These are phyloP conservation scores for Leccinellum rugosiceps DNA, from an alignment of 768 basidiomycete species.

Conservation along the genomic window DNA sequence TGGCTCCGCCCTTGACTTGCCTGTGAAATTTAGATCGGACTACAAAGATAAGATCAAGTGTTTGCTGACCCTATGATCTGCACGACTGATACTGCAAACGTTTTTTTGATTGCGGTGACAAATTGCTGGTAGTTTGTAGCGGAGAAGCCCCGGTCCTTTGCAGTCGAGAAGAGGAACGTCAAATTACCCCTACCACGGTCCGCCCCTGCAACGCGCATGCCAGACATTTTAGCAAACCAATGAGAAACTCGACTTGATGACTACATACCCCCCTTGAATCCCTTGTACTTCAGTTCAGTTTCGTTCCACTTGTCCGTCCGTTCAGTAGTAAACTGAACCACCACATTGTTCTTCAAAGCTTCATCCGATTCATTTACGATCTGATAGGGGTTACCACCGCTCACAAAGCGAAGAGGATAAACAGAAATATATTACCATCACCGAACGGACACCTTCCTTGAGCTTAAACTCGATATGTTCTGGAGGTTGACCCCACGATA, in stretches of 20 bases:
- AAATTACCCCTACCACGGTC: conserved; percentile 3
- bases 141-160: conserved; percentile 15
- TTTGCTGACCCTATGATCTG: conserved; percentile 15
- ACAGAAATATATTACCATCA: conserved; percentile 12
- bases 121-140: conserved; percentile 22
- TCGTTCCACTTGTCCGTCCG: conserved; percentile 4
- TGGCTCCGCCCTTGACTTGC: background rate
- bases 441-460: conserved; percentile 10
- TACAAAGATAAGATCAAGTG: background rate
- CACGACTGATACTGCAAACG: background rate
- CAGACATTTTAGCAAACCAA: background rate
- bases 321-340: conserved; percentile 20
- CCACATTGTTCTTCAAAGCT: conserved; percentile 14
- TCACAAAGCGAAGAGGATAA: background rate
- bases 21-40: conserved; percentile 10
- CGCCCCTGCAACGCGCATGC: conserved; percentile 14
- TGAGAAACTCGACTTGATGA: background rate
- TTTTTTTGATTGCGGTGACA: conserved; percentile 9
- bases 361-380: conserved; percentile 17
- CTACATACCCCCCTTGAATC: conserved; percentile 27
- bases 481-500: conserved; percentile 8
- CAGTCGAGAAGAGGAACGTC: conserved; percentile 23
- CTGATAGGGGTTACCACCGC: conserved; percentile 8
- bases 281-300: conserved; percentile 9
- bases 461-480: conserved; percentile 15